Percentiles rank a stretch among this genome's conserved stretches.
phyloP scores from a whole-genome alignment of 208 protist genomes.

The Acanthamoeba royreba region DNA sequence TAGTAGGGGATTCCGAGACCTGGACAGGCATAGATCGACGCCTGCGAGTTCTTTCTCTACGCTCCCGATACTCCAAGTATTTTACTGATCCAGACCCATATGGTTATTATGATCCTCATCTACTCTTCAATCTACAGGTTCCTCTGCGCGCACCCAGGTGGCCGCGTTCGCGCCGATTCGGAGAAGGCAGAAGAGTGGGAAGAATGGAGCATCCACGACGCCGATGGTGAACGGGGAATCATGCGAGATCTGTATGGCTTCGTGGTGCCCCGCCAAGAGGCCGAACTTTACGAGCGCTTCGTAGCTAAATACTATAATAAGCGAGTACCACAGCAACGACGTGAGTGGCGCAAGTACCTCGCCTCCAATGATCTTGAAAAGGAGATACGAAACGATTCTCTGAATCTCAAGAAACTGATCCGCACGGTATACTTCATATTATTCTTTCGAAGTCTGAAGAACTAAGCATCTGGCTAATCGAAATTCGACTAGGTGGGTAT shows the following conservation, averaged over 20 bases:
- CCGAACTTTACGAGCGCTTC: neutral
- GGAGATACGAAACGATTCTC: constrained; percentile 37
- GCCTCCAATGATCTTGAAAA: constrained; percentile 35
- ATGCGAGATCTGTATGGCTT: constrained; percentile 33
- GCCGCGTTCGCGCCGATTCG: neutral
- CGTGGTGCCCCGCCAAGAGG: neutral
- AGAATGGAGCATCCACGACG: constrained; percentile 37
- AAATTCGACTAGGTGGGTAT: neutral
- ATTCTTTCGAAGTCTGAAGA: no score
- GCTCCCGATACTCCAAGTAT: neutral
- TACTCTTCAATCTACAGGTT: neutral
- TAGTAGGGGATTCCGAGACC: neutral
- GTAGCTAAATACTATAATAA: constrained; percentile 10
- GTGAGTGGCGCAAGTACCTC: constrained; percentile 43
- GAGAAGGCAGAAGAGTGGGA: neutral
- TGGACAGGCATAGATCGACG: neutral
- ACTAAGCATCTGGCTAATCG: no score
- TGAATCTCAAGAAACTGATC: constrained; percentile 24
- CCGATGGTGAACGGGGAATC: neutral
- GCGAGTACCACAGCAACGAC: neutral
- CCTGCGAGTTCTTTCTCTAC: neutral
- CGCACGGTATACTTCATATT: neutral
- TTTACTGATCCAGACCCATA: neutral
- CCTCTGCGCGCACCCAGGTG: constrained; percentile 2
- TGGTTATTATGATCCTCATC: neutral